These are phyloP conservation scores for Mycena galopus DNA, from an alignment of 768 basidiomycete species.

Conservation along the genomic window DNA sequence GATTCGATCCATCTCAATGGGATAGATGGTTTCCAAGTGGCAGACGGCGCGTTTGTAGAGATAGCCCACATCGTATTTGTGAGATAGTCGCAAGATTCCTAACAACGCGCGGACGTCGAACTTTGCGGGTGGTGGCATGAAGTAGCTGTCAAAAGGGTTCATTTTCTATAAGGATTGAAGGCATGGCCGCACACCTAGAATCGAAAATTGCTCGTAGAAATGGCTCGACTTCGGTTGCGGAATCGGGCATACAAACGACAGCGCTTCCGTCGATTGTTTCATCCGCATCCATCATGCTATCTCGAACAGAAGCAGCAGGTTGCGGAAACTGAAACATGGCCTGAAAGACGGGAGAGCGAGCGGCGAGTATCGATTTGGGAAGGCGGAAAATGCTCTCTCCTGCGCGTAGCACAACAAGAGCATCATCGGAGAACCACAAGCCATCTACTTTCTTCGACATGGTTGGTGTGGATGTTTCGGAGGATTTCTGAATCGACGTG, in stretches of 20 bases:
- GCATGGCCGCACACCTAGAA: background rate
- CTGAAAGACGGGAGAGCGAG: conserved; percentile 6
- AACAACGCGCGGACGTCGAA: background rate
- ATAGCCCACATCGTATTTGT: conserved; percentile 23
- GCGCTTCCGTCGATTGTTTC: conserved; percentile 1
- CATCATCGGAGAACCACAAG: conserved; percentile 3
- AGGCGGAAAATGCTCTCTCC: conserved; percentile 4
- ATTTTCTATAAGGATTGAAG: background rate
- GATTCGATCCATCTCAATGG: background rate
- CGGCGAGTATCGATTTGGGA: conserved; percentile 9
- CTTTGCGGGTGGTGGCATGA: conserved; percentile 1
- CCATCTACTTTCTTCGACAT: background rate
- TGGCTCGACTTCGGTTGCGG: background rate
- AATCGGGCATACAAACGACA: background rate
- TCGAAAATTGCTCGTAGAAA: conserved; percentile 6
- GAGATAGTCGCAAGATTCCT: background rate
- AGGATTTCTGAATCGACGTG: too few relatives aligned
- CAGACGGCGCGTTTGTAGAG: conserved; percentile 1
- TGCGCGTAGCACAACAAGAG: background rate
- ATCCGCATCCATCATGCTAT: background rate
- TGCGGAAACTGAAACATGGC: conserved; percentile 9
- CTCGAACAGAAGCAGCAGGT: background rate
- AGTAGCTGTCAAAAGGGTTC: background rate
- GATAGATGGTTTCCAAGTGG: conserved; percentile 6
- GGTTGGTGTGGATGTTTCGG: too few relatives aligned